Evolutionary conservation across 2,329 filamentous ascomycete genomes (phyloP).

Genomic region (Trichophyton verrucosum): DNA sequence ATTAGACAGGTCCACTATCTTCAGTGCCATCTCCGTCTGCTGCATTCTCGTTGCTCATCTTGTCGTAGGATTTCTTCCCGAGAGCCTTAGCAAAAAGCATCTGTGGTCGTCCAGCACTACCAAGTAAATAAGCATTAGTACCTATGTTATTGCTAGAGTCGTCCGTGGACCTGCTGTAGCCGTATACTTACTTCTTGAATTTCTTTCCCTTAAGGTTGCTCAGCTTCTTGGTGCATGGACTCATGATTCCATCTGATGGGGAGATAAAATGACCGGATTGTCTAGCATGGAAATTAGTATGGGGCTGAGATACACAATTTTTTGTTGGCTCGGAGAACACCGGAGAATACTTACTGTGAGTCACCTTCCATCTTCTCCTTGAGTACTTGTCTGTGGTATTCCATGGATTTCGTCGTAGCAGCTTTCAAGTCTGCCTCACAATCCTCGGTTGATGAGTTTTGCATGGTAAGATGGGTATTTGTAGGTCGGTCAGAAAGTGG

Average conservation of each 20-base stretch:
- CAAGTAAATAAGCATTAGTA: background rate
- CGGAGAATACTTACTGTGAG: slow-evolving; percentile 24
- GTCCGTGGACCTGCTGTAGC: background rate
- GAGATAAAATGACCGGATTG: slow-evolving; percentile 33
- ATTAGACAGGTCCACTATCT: background rate
- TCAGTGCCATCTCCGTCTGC: background rate
- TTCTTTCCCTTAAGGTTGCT: slow-evolving; percentile 39
- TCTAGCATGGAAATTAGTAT: slow-evolving; percentile 10
- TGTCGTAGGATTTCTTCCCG: slow-evolving; percentile 34
- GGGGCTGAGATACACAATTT: no score
- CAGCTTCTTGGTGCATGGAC: slow-evolving; percentile 39
- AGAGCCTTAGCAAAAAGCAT: slow-evolving; percentile 35
- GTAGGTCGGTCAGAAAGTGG: slow-evolving; percentile 31
- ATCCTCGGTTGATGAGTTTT: slow-evolving; percentile 7
- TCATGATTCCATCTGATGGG: slow-evolving; percentile 39
- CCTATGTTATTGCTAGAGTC: background rate
- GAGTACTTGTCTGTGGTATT: slow-evolving; percentile 32
- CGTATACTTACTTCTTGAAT: slow-evolving; percentile 32
- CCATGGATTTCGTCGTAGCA: slow-evolving; percentile 27
- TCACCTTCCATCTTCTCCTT: slow-evolving; percentile 31
- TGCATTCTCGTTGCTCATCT: slow-evolving; percentile 16
- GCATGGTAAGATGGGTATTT: slow-evolving; percentile 27
- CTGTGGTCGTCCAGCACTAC: slow-evolving; percentile 31
- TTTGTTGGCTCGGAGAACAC: slow-evolving; percentile 1
- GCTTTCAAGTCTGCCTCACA: slow-evolving; percentile 24